These are phyloP conservation scores for Protostelium mycophagum DNA, from an alignment of 78 protist species.

Conservation along the genomic window DNA sequence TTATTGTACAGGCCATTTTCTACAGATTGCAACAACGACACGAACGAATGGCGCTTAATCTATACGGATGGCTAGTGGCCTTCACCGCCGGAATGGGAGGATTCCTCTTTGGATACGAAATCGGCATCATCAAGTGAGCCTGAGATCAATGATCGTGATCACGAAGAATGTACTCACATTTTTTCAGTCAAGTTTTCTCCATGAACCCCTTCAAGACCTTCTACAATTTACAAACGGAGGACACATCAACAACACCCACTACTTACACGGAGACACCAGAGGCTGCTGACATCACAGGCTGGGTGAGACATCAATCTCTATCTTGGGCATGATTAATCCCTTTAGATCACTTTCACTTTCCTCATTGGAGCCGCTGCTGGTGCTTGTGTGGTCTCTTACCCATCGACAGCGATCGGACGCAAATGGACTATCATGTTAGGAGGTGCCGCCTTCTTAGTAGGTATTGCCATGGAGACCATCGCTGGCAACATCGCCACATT, in stretches of 20 bases:
- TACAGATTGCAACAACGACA: background rate
- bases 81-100: background rate
- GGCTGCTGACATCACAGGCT: background rate
- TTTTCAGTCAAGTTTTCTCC: background rate
- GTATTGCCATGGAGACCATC: slow-evolving; percentile 16
- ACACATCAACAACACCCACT: background rate
- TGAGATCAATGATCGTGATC: background rate
- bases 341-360: slow-evolving; percentile 4
- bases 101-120: background rate
- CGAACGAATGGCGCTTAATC: background rate
- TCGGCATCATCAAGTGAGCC: background rate
- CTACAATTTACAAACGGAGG: background rate
- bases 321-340: no score
- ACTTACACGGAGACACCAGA: background rate
- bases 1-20: no score
- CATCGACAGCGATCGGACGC: slow-evolving; percentile 17
- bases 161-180: no score
- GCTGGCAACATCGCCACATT: slow-evolving; percentile 18
- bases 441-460: slow-evolving; percentile 11
- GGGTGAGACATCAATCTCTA: no score
- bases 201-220: background rate
- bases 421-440: slow-evolving; percentile 17
- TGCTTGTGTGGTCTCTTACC: slow-evolving; percentile 14
- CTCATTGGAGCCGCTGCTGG: slow-evolving; percentile 26
- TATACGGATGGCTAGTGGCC: background rate